These are phyloP conservation scores for Solanum sejunctum DNA, from an alignment of 257 asterid species.

Conservation along the genomic window DNA sequence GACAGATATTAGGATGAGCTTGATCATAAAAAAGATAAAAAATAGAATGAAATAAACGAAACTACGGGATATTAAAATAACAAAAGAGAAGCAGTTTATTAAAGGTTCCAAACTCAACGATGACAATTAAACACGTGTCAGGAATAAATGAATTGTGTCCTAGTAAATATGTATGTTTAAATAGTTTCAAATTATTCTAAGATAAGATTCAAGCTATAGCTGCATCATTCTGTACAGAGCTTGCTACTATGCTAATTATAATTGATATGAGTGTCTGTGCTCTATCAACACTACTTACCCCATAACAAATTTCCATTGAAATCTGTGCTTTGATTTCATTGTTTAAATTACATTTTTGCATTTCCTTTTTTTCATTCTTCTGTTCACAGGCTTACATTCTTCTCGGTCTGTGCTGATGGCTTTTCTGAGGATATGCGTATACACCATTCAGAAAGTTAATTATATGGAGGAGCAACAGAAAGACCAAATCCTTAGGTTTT, in stretches of 20 bases:
- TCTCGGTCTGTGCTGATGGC: not conserved
- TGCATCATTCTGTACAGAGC: not conserved
- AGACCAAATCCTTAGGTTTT: not conserved
- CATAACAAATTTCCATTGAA: not conserved
- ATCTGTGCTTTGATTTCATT: not conserved
- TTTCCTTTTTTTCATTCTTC: not conserved
- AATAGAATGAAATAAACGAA: not conserved
- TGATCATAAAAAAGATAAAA: not conserved
- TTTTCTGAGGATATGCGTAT: not conserved
- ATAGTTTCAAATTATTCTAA: not conserved
- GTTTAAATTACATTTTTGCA: not conserved
- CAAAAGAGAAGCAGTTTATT: not conserved
- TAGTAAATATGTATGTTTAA: not conserved
- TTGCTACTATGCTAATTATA: not conserved
- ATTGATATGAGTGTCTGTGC: not conserved
- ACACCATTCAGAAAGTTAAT: not conserved
- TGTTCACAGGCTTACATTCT: not conserved
- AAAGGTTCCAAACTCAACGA: not conserved
- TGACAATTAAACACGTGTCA: not conserved
- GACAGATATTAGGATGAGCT: not conserved
- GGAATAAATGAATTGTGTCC: not conserved
- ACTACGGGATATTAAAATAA: not conserved
- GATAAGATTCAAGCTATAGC: not conserved
- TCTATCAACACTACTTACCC: not conserved
- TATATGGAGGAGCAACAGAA: not conserved